Conservation (phyloP, 495 filamentous ascomycete genomes). For the Daldinia vernicosa region DNA sequence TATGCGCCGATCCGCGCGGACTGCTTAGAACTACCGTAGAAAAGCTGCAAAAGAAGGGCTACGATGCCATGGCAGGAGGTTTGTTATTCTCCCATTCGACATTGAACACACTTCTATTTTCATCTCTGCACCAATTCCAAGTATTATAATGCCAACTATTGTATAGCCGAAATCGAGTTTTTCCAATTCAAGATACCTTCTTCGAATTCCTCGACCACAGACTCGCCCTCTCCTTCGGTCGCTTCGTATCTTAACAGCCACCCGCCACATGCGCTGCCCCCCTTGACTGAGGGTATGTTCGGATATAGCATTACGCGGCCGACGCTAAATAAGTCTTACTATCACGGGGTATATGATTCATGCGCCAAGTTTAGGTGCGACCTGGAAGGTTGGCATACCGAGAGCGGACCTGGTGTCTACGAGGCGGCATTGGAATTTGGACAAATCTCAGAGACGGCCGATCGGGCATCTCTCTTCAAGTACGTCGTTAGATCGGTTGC, state of each 20-base stretch:
- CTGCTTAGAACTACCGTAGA: conserved; percentile 72
- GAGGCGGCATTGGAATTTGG: conserved; percentile 92
- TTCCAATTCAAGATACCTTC: conserved; percentile 85
- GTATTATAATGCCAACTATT: not conserved
- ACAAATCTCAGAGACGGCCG: conserved; percentile 86
- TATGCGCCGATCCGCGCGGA: conserved; percentile 85
- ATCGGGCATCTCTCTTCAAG: conserved; percentile 93
- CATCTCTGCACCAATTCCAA: not conserved
- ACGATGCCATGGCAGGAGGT: conserved; percentile 94
- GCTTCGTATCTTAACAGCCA: conserved; percentile 79
- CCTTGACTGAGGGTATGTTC: conserved; percentile 96
- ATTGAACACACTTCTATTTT: not conserved
- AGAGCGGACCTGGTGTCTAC: conserved; percentile 94
- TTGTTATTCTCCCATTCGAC: conserved; percentile 35
- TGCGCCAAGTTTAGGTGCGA: conserved; percentile 83
- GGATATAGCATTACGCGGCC: conserved; percentile 95
- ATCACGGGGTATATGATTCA: conserved; percentile 86
- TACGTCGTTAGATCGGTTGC: conserved; percentile 88
- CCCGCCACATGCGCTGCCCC: conserved; percentile 72
- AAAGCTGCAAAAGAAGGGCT: conserved; percentile 71
- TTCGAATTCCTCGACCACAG: conserved; percentile 58
- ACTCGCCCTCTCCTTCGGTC: conserved; percentile 64
- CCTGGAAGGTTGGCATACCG: conserved; percentile 97
- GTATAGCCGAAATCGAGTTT: conserved; percentile 93
- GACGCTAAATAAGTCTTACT: conserved; percentile 92